phyloP scores from a whole-genome alignment of 345 rosid species.

The Eutrema japonicum region DNA sequence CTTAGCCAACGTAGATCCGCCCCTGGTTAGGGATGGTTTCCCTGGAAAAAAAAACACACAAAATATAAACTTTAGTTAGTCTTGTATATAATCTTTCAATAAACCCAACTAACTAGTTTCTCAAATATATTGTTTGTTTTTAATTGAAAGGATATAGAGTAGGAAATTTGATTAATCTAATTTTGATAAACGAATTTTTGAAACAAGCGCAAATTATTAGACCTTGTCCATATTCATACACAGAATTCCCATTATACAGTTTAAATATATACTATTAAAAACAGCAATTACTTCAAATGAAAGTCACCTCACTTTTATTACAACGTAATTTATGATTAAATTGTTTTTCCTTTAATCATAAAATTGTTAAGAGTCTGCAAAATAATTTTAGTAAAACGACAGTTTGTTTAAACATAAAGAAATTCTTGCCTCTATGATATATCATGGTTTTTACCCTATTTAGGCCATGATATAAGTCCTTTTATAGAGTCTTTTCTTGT shows the following conservation, averaged over 20 bases:
- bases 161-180: neutral
- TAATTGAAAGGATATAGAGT: neutral
- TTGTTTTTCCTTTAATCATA: no score
- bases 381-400: neutral
- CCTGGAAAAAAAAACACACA: neutral
- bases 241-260: neutral
- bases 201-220: neutral
- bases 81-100: no score
- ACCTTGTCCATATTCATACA: neutral
- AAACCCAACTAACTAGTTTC: neutral
- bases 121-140: no score
- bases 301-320: neutral
- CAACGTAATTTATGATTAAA: neutral
- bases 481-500: no score
- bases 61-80: neutral
- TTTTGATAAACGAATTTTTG: neutral
- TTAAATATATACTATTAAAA: neutral
- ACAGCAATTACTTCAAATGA: neutral
- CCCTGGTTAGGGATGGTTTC: no score
- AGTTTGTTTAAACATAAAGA: neutral
- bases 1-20: no score
- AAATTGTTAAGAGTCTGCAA: no score
- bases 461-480: no score
- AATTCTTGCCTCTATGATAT: slow-evolving; percentile 1
- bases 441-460: no score